A percentile compares a stretch with the other conserved stretches of the same genome.
phyloP scores from a whole-genome alignment of 805 yeast genomes.

The Metschnikowia similis region DNA sequence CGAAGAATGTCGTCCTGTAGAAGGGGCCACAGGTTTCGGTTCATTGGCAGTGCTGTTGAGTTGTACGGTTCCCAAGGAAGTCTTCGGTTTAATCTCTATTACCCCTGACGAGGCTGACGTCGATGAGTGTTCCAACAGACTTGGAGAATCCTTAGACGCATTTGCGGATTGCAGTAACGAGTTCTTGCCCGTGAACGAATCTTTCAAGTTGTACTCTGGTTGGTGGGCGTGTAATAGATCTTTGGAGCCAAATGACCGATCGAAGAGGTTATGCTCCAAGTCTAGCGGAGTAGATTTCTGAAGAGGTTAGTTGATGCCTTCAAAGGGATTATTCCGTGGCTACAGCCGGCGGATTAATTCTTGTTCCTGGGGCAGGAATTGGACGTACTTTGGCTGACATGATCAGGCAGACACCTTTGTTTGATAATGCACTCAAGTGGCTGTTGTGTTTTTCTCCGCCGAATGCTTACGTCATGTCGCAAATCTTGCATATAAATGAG shows the following conservation, averaged over 20 bases:
- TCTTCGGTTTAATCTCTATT: conserved; percentile 9
- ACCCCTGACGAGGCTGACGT: conserved; percentile 7
- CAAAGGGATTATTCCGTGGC: too few species aligned
- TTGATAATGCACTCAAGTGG: background rate
- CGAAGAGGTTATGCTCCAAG: conserved; percentile 93
- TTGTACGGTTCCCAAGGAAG: conserved; percentile 1
- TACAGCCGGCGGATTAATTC: background rate
- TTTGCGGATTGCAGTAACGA: conserved; percentile 5
- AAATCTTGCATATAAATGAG: conserved; percentile 8
- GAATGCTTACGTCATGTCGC: conserved; percentile 14
- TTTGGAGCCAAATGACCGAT: conserved; percentile 82
- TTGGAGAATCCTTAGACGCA: conserved; percentile 3
- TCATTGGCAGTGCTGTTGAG: background rate
- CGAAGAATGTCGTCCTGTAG: background rate
- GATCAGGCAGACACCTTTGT: background rate
- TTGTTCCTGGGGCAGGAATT: background rate
- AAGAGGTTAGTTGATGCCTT: background rate
- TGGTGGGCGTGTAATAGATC: conserved; percentile 20
- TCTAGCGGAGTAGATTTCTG: conserved; percentile 53
- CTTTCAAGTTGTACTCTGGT: background rate
- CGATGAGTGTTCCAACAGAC: conserved; percentile 5
- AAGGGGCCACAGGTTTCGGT: background rate
- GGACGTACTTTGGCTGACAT: conserved; percentile 4
- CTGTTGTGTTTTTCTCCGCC: conserved; percentile 5
- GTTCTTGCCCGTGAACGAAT: background rate